These are phyloP conservation scores for Phoma sp. DNA, from an alignment of 2,329 filamentous ascomycete species.

Conservation along the genomic window DNA sequence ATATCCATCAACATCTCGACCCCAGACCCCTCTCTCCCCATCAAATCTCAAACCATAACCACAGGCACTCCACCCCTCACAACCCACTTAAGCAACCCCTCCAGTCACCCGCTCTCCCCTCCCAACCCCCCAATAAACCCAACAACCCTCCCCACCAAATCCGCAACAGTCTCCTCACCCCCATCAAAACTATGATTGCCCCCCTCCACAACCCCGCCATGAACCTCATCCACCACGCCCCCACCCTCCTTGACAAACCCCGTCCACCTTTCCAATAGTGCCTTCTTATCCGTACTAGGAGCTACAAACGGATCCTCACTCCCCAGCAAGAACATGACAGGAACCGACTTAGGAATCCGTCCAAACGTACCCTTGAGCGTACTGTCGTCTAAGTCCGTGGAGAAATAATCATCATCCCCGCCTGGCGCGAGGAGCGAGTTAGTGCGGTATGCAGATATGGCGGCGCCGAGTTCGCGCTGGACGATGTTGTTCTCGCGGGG, in stretches of 20 bases:
- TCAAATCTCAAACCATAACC: neutral
- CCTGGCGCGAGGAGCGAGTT: constrained; percentile 63
- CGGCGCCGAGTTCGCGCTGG: constrained; percentile 42
- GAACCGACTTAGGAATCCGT: constrained; percentile 56
- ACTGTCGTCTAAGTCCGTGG: constrained; percentile 71
- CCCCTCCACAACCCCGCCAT: constrained; percentile 57
- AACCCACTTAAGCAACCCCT: neutral
- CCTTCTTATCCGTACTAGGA: constrained; percentile 61
- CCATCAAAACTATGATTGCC: constrained; percentile 61
- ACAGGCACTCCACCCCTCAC: neutral
- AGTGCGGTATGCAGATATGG: constrained; percentile 64
- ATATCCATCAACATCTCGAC: too few relatives aligned
- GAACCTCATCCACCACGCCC: constrained; percentile 56
- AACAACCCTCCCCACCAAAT: constrained; percentile 59
- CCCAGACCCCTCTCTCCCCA: neutral
- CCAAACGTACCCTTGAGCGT: constrained; percentile 70
- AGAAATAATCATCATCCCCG: constrained; percentile 87
- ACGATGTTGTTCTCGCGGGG: constrained; percentile 45
- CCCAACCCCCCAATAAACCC: constrained; percentile 53
- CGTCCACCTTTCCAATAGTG: constrained; percentile 65
- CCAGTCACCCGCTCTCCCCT: neutral
- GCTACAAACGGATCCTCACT: constrained; percentile 72
- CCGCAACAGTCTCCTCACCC: constrained; percentile 55
- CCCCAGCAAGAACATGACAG: constrained; percentile 70
- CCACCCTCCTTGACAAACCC: constrained; percentile 51